Conservation (phyloP, 495 filamentous ascomycete genomes). For the Penicillium steckii region DNA sequence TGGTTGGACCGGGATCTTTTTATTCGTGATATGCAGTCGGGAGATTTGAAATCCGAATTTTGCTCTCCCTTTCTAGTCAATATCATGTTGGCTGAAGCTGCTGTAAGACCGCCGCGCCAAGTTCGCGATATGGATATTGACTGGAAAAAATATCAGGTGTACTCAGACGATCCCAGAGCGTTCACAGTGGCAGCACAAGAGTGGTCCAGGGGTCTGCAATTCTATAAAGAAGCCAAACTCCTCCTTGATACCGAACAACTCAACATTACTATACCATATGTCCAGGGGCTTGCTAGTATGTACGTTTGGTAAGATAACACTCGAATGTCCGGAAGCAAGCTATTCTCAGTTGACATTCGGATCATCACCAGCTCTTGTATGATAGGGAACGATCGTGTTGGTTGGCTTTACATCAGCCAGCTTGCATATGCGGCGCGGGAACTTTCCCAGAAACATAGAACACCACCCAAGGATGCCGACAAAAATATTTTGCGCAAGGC, state of each 20-base stretch:
- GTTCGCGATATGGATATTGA: no score
- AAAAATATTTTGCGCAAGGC: slow-evolving; percentile 11
- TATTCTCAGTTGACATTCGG: no score
- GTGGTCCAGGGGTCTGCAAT: slow-evolving; percentile 21
- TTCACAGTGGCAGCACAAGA: slow-evolving; percentile 10
- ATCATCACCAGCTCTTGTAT: slow-evolving; percentile 23
- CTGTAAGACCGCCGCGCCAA: no score
- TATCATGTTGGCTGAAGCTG: slow-evolving; percentile 37
- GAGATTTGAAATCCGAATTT: slow-evolving; percentile 22
- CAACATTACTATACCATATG: slow-evolving; percentile 3
- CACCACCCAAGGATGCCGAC: slow-evolving; percentile 10
- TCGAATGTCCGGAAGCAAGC: no score
- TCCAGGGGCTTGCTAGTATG: slow-evolving; percentile 17
- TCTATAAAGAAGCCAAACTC: slow-evolving; percentile 23
- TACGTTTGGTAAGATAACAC: slow-evolving; percentile 7
- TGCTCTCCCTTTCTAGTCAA: slow-evolving; percentile 48
- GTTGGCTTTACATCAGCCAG: slow-evolving; percentile 30
- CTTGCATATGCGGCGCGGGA: slow-evolving; percentile 24
- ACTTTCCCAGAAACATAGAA: slow-evolving; percentile 11
- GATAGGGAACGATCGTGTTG: slow-evolving; percentile 32
- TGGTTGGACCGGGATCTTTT: slow-evolving; percentile 40
- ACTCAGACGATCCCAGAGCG: slow-evolving; percentile 22
- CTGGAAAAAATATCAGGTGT: slow-evolving; percentile 9
- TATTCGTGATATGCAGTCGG: slow-evolving; percentile 30
- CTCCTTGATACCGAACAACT: slow-evolving; percentile 14